Evolutionary conservation across 305 asterid genomes (phyloP).

Genomic region (Andrographis paniculata): DNA sequence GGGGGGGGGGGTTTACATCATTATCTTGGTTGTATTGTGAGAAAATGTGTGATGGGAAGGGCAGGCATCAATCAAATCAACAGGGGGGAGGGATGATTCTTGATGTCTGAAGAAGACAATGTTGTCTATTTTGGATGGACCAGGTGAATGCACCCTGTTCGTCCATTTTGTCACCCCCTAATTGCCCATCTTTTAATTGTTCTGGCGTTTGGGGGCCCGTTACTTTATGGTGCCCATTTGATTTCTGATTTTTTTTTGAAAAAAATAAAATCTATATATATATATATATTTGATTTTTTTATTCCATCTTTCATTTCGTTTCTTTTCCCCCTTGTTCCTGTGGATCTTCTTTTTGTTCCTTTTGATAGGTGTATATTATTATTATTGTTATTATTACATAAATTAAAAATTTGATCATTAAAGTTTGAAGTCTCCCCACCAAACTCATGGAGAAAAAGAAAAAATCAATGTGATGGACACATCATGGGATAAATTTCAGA

Average conservation of each 20-base stretch:
- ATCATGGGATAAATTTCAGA: constrained; percentile 7
- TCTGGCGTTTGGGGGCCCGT: constrained; percentile 9
- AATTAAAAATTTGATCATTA: background rate
- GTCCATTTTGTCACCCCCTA: background rate
- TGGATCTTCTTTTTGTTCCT: constrained; percentile 1
- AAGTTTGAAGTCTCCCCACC: constrained; percentile 7
- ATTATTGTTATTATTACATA: too few relatives aligned
- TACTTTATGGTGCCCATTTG: constrained; percentile 14
- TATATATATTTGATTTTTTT: too few relatives aligned
- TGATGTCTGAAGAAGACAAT: constrained; percentile 1
- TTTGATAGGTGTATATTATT: background rate
- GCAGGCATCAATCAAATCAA: constrained; percentile 10
- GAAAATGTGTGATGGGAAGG: background rate
- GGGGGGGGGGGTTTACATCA: background rate
- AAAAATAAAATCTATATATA: too few relatives aligned
- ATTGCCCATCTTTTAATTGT: background rate
- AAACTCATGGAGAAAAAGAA: background rate
- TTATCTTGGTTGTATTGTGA: background rate
- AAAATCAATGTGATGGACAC: constrained; percentile 1
- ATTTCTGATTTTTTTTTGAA: background rate
- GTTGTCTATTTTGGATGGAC: background rate
- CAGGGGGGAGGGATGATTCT: background rate
- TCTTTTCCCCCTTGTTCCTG: background rate
- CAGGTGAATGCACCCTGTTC: constrained; percentile 1
- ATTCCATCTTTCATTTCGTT: background rate